These are phyloP conservation scores for Penicillium angulare DNA, from an alignment of 495 filamentous ascomycete genomes.

Conservation along the genomic window DNA sequence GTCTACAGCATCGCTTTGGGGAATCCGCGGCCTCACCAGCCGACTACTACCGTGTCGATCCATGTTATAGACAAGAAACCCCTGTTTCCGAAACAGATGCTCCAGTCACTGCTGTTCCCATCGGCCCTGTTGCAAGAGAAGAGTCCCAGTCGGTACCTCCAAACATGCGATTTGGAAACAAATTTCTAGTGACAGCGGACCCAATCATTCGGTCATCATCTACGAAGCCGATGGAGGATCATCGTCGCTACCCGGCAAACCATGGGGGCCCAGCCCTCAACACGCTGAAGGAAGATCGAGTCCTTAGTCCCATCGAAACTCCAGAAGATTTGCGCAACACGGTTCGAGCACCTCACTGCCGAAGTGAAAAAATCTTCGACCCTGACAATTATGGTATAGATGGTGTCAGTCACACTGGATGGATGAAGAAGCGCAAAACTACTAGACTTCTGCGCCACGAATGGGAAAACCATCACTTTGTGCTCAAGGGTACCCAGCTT, in stretches of 20 bases:
- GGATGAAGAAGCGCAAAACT: conserved; percentile 93
- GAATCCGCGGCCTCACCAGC: no score
- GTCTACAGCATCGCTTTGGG: no score
- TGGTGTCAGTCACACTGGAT: conserved; percentile 69
- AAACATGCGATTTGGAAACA: conserved; percentile 65
- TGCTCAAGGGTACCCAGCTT: conserved; percentile 78
- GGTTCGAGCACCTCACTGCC: no score
- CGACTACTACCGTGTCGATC: conserved; percentile 11
- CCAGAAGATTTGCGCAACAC: conserved; percentile 30
- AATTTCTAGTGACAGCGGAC: not conserved
- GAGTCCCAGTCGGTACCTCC: conserved; percentile 88
- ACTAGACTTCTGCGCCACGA: conserved; percentile 86
- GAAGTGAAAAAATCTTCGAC: no score
- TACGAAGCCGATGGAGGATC: no score
- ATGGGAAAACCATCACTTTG: conserved; percentile 89
- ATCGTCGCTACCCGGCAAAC: not conserved
- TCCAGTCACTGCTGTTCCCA: conserved; percentile 71
- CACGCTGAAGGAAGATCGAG: conserved; percentile 16
- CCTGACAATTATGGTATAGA: no score
- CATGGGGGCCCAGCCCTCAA: conserved; percentile 2
- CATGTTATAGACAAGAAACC: conserved; percentile 23
- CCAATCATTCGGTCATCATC: conserved; percentile 18
- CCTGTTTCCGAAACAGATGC: conserved; percentile 88
- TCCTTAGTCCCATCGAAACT: conserved; percentile 29
- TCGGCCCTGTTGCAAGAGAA: conserved; percentile 68